These are phyloP conservation scores for Alternaria sp. DNA, from an alignment of 2,329 filamentous ascomycete genomes.

Conservation along the genomic window DNA sequence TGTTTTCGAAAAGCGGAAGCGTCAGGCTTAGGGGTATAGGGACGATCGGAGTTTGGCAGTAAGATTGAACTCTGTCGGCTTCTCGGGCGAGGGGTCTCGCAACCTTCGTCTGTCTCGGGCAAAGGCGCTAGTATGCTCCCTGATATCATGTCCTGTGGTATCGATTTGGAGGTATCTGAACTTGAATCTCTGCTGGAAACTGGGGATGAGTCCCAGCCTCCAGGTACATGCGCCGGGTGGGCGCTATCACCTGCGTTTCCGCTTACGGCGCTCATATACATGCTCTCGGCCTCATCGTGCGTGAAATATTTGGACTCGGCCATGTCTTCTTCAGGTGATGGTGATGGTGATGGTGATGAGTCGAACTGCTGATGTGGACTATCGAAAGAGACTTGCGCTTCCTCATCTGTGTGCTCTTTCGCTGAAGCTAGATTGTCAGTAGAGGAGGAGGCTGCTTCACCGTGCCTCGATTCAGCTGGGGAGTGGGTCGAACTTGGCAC, in stretches of 20 bases:
- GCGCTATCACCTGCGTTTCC: slow-evolving; percentile 41
- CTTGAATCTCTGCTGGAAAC: slow-evolving; percentile 41
- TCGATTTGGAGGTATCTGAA: slow-evolving; percentile 38
- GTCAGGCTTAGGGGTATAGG: slow-evolving; percentile 7
- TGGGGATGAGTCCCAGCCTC: slow-evolving; percentile 54
- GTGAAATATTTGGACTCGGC: slow-evolving; percentile 73
- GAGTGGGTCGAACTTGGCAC: slow-evolving; percentile 16
- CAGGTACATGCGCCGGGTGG: slow-evolving; percentile 47
- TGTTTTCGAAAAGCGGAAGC: slow-evolving; percentile 22
- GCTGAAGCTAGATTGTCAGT: slow-evolving; percentile 25
- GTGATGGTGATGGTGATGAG: slow-evolving; percentile 5
- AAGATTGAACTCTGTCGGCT: slow-evolving; percentile 40
- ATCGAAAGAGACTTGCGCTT: slow-evolving; percentile 10
- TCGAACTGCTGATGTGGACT: slow-evolving; percentile 10
- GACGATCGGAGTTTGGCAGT: slow-evolving; percentile 19
- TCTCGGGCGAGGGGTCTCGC: slow-evolving; percentile 51
- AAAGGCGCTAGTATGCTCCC: slow-evolving; percentile 43
- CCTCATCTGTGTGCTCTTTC: slow-evolving; percentile 22
- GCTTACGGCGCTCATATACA: slow-evolving; percentile 80
- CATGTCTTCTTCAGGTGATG: slow-evolving; percentile 34
- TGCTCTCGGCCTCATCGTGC: slow-evolving; percentile 83
- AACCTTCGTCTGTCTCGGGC: slow-evolving; percentile 47
- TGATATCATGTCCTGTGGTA: slow-evolving; percentile 43
- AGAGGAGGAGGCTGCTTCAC: slow-evolving; percentile 12
- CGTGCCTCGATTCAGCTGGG: slow-evolving; percentile 18